These are phyloP conservation scores for Debaryomyces maramus DNA, from an alignment of 805 yeast genomes.

Conservation along the genomic window DNA sequence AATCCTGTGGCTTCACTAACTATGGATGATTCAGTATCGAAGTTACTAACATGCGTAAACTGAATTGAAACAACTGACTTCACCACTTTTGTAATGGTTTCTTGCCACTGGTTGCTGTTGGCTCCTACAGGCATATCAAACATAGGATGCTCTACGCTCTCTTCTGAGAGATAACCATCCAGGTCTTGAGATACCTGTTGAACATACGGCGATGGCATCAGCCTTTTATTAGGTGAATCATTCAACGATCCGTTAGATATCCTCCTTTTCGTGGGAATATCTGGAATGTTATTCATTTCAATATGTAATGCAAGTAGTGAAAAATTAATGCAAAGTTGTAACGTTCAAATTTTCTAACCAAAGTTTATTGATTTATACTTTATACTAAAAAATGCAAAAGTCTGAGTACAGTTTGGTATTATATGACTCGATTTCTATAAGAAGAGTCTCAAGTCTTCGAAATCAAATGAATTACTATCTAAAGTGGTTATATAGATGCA, in stretches of 20 bases:
- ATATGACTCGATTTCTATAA: too few species aligned
- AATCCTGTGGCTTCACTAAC: constrained; percentile 95
- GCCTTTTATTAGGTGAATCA: constrained; percentile 4
- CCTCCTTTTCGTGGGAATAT: constrained; percentile 10
- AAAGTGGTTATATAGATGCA: constrained; percentile 1
- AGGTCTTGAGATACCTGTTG: constrained; percentile 9
- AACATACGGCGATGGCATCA: neutral
- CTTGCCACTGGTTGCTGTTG: constrained; percentile 58
- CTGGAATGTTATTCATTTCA: constrained; percentile 7
- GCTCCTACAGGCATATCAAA: constrained; percentile 12
- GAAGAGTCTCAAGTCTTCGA: too few species aligned
- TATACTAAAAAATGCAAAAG: too few species aligned
- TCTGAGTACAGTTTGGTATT: too few species aligned
- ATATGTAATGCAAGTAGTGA: neutral
- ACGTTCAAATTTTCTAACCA: too few species aligned
- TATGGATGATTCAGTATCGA: constrained; percentile 80
- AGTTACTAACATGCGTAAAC: constrained; percentile 80
- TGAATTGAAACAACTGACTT: constrained; percentile 86
- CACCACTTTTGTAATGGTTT: constrained; percentile 78
- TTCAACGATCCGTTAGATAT: constrained; percentile 7
- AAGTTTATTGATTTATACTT: too few species aligned
- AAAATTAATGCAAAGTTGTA: constrained; percentile 1
- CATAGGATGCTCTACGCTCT: constrained; percentile 10
- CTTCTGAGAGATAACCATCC: constrained; percentile 14
- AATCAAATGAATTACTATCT: neutral